These are phyloP conservation scores for Verticillium dahliae DNA, from an alignment of 2,329 filamentous ascomycete species.

Conservation along the genomic window DNA sequence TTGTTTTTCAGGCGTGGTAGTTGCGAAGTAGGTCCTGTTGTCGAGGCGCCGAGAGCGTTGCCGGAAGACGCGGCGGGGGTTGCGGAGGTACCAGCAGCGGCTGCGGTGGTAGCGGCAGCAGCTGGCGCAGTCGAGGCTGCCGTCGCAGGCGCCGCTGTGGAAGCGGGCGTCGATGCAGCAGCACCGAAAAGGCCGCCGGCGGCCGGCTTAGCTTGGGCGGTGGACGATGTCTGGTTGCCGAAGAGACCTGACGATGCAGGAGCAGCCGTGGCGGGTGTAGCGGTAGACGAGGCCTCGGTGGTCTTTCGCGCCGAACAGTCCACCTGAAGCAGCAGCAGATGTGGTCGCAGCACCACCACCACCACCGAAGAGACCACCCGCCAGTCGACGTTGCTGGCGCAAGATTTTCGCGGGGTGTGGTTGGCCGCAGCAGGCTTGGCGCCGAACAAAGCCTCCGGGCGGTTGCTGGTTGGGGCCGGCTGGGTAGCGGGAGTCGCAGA, in stretches of 20 bases:
- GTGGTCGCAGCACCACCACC: conserved; percentile 12
- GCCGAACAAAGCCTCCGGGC: conserved; percentile 30
- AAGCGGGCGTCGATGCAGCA: conserved; percentile 19
- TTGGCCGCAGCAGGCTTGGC: conserved; percentile 31
- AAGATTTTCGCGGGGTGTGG: too few relatives aligned
- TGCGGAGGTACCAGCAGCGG: conserved; percentile 20
- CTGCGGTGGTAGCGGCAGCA: conserved; percentile 17
- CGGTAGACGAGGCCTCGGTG: conserved; percentile 16
- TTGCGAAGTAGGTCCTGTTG: conserved; percentile 72
- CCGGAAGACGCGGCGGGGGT: conserved; percentile 23
- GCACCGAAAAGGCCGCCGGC: conserved; percentile 22
- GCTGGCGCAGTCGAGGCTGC: conserved; percentile 24
- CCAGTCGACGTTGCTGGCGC: conserved; percentile 16
- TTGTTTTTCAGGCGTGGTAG: conserved; percentile 94
- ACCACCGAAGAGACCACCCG: conserved; percentile 19
- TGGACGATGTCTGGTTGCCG: conserved; percentile 22
- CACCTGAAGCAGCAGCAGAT: conserved; percentile 19
- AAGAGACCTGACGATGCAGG: conserved; percentile 22
- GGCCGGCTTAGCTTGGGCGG: conserved; percentile 24
- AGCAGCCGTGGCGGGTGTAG: conserved; percentile 21
- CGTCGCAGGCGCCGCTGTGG: conserved; percentile 17
- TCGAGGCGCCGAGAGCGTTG: conserved; percentile 60
- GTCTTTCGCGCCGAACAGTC: conserved; percentile 22
- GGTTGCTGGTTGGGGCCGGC: conserved; percentile 15
- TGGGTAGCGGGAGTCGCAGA: conserved; percentile 14